A percentile compares a stretch with the other conserved stretches of the same genome.
These are phyloP conservation scores for Closterium sp. DNA, from an alignment of 139 green algal genomes.

Conservation along the genomic window DNA sequence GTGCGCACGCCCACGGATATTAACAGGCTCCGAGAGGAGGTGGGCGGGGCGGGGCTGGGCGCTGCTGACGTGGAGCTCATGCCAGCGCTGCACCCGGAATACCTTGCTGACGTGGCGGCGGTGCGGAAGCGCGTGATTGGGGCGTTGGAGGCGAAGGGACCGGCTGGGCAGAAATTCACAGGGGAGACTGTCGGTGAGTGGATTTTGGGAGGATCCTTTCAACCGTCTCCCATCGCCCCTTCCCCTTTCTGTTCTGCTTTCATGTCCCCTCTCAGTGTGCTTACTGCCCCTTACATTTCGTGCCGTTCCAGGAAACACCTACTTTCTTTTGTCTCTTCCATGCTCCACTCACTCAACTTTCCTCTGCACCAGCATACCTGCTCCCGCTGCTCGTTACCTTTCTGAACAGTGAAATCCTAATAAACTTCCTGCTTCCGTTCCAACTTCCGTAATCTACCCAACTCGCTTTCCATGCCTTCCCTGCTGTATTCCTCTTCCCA, in stretches of 20 bases:
- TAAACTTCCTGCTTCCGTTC: not conserved
- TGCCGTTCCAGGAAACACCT: too few species aligned
- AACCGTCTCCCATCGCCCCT: not conserved
- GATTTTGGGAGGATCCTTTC: not conserved
- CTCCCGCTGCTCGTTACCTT: too few species aligned
- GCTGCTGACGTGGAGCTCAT: constrained; percentile 24
- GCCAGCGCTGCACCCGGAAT: constrained; percentile 6
- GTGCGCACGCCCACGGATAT: constrained; percentile 28
- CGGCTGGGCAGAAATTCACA: not conserved
- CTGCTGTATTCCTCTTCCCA: not conserved
- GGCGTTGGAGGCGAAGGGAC: not conserved
- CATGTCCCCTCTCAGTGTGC: too few species aligned
- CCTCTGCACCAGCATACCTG: too few species aligned
- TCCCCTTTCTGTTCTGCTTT: not conserved
- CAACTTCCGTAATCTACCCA: not conserved
- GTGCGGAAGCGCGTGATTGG: constrained; percentile 1
- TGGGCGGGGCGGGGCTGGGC: constrained; percentile 6
- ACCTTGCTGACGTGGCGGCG: constrained; percentile 16
- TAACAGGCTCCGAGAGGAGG: constrained; percentile 10
- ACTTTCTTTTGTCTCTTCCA: too few species aligned
- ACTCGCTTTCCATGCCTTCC: too few species aligned
- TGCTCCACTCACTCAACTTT: too few species aligned
- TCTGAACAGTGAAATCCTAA: too few species aligned
- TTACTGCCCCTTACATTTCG: too few species aligned
- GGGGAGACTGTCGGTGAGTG: not conserved